These are phyloP conservation scores for Fusarium mundagurra DNA, from an alignment of 2,329 filamentous ascomycete genomes.

Conservation along the genomic window DNA sequence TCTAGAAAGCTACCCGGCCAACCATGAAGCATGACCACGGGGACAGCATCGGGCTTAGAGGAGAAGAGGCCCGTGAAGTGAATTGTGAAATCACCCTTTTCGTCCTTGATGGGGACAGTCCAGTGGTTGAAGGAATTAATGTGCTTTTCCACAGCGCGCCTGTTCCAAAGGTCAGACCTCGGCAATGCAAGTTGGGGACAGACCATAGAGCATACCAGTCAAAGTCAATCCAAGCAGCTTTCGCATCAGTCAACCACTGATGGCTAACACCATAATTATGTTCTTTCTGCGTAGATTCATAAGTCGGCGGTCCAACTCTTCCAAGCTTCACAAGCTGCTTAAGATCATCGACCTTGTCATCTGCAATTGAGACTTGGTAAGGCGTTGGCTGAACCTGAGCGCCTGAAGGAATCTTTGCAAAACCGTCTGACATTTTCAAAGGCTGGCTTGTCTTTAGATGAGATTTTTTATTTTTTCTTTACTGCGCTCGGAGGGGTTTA, in stretches of 20 bases:
- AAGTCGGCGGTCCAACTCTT: not conserved
- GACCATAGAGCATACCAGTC: not conserved
- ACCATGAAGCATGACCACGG: not conserved
- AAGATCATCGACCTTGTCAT: not conserved
- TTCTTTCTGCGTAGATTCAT: slow-evolving; percentile 1
- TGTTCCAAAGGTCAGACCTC: not conserved
- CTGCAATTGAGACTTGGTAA: not conserved
- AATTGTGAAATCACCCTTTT: not conserved
- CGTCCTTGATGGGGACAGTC: not conserved
- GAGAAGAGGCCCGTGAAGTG: slow-evolving; percentile 8
- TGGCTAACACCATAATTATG: not conserved
- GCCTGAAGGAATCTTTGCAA: not conserved
- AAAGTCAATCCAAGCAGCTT: slow-evolving; percentile 3
- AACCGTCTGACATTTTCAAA: not conserved
- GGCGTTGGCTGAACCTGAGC: not conserved
- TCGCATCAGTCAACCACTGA: slow-evolving; percentile 1
- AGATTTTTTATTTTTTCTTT: rapidly evolving
- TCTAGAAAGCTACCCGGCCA: slow-evolving; percentile 13
- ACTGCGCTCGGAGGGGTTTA: not conserved
- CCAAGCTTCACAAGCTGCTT: slow-evolving; percentile 11
- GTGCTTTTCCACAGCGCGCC: not conserved
- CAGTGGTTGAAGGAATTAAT: slow-evolving; percentile 3
- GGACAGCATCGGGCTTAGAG: not conserved
- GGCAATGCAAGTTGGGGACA: rapidly evolving
- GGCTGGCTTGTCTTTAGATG: rapidly evolving